Evolutionary conservation across 2,329 filamentous ascomycete species (phyloP).

Genomic region (Ophiocordyceps camponoti-saundersi): DNA sequence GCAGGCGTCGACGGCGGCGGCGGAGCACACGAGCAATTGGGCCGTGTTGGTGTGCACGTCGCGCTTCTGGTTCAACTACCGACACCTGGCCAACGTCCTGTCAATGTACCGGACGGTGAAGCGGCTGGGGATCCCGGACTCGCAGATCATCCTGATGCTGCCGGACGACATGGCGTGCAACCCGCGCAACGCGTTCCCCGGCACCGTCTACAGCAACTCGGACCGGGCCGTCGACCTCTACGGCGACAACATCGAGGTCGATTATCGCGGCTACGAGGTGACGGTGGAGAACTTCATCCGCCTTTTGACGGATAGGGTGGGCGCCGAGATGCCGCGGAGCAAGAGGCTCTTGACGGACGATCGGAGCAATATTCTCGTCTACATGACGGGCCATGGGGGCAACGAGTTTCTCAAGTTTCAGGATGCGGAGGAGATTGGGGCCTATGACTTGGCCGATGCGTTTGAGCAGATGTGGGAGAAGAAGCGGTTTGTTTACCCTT

Average conservation of each 20-base stretch:
- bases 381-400: slow-evolving; percentile 97
- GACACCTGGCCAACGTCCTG: slow-evolving; percentile 91
- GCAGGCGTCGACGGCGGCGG: slow-evolving; percentile 28
- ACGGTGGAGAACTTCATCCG: slow-evolving; percentile 98
- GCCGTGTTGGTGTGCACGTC: slow-evolving; percentile 97
- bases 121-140: slow-evolving; percentile 91
- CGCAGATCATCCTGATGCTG: slow-evolving; percentile 99
- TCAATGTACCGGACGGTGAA: slow-evolving; percentile 97
- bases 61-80: slow-evolving; percentile 99
- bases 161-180: slow-evolving; percentile 99
- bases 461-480: slow-evolving; percentile 99
- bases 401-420: slow-evolving; percentile 98
- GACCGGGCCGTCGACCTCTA: slow-evolving; percentile 92
- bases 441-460: slow-evolving; percentile 88
- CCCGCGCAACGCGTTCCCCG: slow-evolving; percentile 91
- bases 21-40: slow-evolving; percentile 96
- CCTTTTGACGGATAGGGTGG: slow-evolving; percentile 82
- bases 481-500: slow-evolving; percentile 45
- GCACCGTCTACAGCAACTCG: slow-evolving; percentile 96
- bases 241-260: slow-evolving; percentile 96
- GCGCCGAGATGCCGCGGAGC: slow-evolving; percentile 84
- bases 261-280: slow-evolving; percentile 95
- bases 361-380: slow-evolving; percentile 89
- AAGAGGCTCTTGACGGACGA: slow-evolving; percentile 91
- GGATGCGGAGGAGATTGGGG: slow-evolving; percentile 92